These are phyloP conservation scores for Colletotrichum theobromicola DNA, from an alignment of 2,329 filamentous ascomycete species.

Conservation along the genomic window DNA sequence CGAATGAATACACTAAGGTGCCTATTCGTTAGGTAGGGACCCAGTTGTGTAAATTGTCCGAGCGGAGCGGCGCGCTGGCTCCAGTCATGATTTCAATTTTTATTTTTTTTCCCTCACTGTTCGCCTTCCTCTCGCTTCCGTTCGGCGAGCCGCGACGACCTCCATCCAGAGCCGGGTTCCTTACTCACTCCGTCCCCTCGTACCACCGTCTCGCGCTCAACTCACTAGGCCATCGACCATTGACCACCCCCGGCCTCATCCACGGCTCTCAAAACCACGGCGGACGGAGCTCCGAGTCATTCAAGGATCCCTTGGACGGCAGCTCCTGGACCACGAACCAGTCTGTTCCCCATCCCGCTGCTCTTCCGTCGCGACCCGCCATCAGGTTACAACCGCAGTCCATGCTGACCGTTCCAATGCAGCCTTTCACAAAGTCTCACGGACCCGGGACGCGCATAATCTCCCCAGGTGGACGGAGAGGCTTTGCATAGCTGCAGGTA, in stretches of 20 bases:
- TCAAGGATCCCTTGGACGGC: slow-evolving; percentile 6
- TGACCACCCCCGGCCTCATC: not conserved
- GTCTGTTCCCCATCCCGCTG: slow-evolving; percentile 2
- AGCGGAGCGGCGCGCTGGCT: not conserved
- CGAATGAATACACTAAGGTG: not conserved
- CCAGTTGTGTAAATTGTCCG: not conserved
- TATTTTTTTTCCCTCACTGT: not conserved
- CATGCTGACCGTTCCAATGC: not conserved
- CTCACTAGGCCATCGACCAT: not conserved
- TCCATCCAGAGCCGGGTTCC: not conserved
- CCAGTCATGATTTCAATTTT: not conserved
- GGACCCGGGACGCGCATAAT: not conserved
- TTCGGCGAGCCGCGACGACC: not conserved
- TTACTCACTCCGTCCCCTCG: not conserved
- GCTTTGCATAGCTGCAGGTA: not conserved
- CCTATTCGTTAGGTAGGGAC: not conserved
- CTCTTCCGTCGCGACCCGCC: not conserved
- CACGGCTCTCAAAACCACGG: not conserved
- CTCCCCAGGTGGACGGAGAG: not conserved
- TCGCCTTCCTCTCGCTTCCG: not conserved
- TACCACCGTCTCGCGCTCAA: not conserved
- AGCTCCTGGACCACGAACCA: not conserved
- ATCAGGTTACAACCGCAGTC: not conserved
- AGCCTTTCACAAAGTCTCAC: not conserved
- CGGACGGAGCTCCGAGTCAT: slow-evolving; percentile 7